Conservation (phyloP, 495 filamentous ascomycete species). For the Neurospora terricola region DNA sequence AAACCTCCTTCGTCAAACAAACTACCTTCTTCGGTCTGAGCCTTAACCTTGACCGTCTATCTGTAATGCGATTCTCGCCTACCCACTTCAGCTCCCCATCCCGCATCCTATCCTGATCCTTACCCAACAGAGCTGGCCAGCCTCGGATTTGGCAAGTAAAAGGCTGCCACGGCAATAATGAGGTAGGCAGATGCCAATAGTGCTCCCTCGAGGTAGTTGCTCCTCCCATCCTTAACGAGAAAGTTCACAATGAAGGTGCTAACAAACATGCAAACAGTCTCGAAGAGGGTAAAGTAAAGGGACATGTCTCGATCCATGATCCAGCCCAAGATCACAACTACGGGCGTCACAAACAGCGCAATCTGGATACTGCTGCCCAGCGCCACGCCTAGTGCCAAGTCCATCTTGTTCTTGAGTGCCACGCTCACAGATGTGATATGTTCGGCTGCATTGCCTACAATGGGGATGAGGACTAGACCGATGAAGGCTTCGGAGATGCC, state of each 20-base stretch:
- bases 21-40: neutral
- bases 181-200: constrained; percentile 69
- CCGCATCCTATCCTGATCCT: neutral
- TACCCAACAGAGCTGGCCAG: constrained; percentile 29
- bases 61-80: neutral
- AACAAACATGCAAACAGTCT: constrained; percentile 71
- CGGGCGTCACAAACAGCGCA: constrained; percentile 73
- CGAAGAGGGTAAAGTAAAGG: constrained; percentile 77
- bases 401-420: constrained; percentile 83
- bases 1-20: neutral
- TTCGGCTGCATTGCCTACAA: constrained; percentile 82
- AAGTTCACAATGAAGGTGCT: constrained; percentile 77
- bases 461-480: constrained; percentile 75
- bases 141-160: constrained; percentile 47
- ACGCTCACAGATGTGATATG: constrained; percentile 80
- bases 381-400: constrained; percentile 73
- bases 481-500: constrained; percentile 64
- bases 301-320: constrained; percentile 65
- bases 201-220: constrained; percentile 73
- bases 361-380: constrained; percentile 74
- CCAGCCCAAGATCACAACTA: constrained; percentile 75
- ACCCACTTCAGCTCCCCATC: neutral
- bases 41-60: neutral
- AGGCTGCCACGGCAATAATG: constrained; percentile 51
- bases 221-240: constrained; percentile 66